These are phyloP conservation scores for Wickerhamiella spandovensis DNA, from an alignment of 805 yeast genomes.

Conservation along the genomic window DNA sequence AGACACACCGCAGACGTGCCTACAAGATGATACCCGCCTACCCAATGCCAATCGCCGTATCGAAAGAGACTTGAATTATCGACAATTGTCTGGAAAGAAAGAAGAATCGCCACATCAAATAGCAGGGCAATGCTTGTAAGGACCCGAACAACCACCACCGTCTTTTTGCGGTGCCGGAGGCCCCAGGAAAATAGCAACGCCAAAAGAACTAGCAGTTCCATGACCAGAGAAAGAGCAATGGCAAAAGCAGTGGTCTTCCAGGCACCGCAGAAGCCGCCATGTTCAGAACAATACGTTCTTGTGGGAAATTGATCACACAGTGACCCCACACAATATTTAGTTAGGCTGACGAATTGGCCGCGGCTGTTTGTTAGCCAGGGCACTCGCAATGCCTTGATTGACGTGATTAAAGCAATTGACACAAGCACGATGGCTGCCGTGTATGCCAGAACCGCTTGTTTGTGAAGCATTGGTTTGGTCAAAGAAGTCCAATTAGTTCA, in stretches of 20 bases:
- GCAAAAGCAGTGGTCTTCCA: constrained; percentile 22
- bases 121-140: constrained; percentile 2
- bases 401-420: constrained; percentile 2
- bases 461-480: not conserved
- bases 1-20: constrained; percentile 11
- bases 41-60: constrained; percentile 16
- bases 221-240: constrained; percentile 16
- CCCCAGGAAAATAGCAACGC: constrained; percentile 14
- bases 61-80: constrained; percentile 12
- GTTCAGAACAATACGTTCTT: constrained; percentile 7
- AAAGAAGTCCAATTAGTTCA: too few relatives aligned
- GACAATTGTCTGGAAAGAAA: constrained; percentile 15
- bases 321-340: constrained; percentile 4
- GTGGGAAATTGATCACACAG: constrained; percentile 16
- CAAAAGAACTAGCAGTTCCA: constrained; percentile 12
- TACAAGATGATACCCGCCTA: constrained; percentile 15
- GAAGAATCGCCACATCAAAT: constrained; percentile 8
- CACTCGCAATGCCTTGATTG: constrained; percentile 3
- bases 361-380: constrained; percentile 13
- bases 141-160: constrained; percentile 9
- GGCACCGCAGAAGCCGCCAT: constrained; percentile 18
- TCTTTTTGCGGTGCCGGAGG: constrained; percentile 14
- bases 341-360: constrained; percentile 10
- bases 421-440: constrained; percentile 7
- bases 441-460: constrained; percentile 10